Evolutionary conservation across 2,329 filamentous ascomycete species (phyloP), one percentile per base, ranked within the genome.

Genomic region (Clarireedia sp.): DNA sequence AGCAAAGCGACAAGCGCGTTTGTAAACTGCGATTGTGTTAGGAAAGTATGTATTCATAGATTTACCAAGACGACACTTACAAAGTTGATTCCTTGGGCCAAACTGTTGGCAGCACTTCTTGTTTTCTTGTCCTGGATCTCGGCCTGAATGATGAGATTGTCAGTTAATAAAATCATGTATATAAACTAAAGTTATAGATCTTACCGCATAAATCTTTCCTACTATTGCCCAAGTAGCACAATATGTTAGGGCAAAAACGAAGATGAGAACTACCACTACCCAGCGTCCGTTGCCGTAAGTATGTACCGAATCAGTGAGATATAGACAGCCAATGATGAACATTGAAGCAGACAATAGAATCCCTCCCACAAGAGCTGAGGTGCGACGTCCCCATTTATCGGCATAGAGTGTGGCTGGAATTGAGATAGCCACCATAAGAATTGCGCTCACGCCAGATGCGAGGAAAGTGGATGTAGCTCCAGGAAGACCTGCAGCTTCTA

Each of bases 381-480:
- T 76, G 4, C 79, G 74, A 5, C 80, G 72, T 8, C 79, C 78
- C 74, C 79, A 81, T 59, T 73, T 73, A 58, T 84, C 80, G 1
- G 78, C 76, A n/a, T 78, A 73, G 26, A 81, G 68, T 56, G 78
- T 72, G 1, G 75, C 79, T 0, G 80, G 79, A 19, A 83, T 73
- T 0, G 79, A 79, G 49, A 78, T 71, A 19, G 71, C 70, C 14
- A 83, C 71, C 67, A 83, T 82, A 3, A 81, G 67, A 2, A 83
- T 73, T 0, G 75, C 79, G 0, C 79, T 81, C 7, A 84, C 70
- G 0, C 81, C 80, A 0, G 80, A 83, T 1, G 81, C 81, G 2
- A 84, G 70, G 60, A 84, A 81, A 0, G 76, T 76, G 3, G 78
- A 74, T 44, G 73, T 75, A 3, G 73, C 69, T 0, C 76, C 78